Base-by-base conservation (phyloP, 768 basidiomycete species). In the Tricholoma matsutake region DNA sequence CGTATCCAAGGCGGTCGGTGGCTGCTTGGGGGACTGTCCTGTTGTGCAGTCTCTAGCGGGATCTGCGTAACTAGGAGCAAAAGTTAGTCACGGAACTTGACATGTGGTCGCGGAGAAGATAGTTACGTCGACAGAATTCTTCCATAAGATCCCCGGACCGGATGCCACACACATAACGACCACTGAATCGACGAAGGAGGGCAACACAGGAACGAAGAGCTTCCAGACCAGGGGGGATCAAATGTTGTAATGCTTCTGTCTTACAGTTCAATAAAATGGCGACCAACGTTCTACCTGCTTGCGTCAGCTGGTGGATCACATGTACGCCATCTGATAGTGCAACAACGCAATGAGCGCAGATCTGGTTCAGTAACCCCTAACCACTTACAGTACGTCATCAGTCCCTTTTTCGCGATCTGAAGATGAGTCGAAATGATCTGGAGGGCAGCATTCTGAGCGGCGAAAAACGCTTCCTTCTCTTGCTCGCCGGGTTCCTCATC, bases 231-330 rank as follows among this genome's bases (percentile, higher is more conserved):
- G 92, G 85, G 16, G 92, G 83, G 56, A 94, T 91, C 64, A 96
- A 71, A 41, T 86, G 84, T 62, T 91, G 86, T 56, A 94, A 72
- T 10, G 80, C 79, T 56, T 92, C 89, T n/a, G 85, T 84, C 68
- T 93, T 91, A 76, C 93, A 94, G 71, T 92, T 92, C 55, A 96
- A 80, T 25, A 96, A 79, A 62, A 96, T 85, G 13, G 93, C 92
- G 57, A 96, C 85, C 16, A 97, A 80, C 2, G 95, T 95, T 54
- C 95, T 85, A 7, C 95, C 95, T 22, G 94, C 94, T 69, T 96
- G 94, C 3, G 94, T 96, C 61, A 96, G 78, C 72, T 97, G 95
- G 70, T 97, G 94, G 51, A 97, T 96, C 61, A 96, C 94, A 71
- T 96, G 94, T 1, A 96, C 94, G 2, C 94, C 94, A 73, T 94